Evolutionary conservation across 2,329 filamentous ascomycete genomes (phyloP), one percentile per base, ranked within the genome.

Genomic region (Fusarium nodosum): DNA sequence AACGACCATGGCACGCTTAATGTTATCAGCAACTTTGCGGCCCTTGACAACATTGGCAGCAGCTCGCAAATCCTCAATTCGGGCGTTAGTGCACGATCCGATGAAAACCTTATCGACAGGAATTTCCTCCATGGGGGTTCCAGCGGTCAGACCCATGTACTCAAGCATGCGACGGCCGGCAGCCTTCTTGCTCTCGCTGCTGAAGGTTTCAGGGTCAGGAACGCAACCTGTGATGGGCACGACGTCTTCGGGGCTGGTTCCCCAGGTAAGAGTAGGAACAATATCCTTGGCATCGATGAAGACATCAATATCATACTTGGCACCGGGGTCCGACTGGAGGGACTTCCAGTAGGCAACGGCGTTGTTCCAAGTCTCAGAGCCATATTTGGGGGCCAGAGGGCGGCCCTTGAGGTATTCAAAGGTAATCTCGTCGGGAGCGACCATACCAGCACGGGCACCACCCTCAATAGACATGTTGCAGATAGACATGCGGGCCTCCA

Each of bases 391-490:
- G 18, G 95, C 94, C 72, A 99, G 84, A 39, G 96, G 96, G 68
- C 91, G 90, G 74, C 91, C 93, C 85, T 96, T 96, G 76, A 99
- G 91, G 79, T 98, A 99, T 72, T 97, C 93, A 74, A 97, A 97
- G 30, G 96, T 98, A 61, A 85, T 92, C 77, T 97, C 91, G 77
- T 99, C 96, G 7, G 96, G 96, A 12, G 96, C 96, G 63, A 99
- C 91, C 94, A 99, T 97, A 72, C 96, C 96, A 64, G 95, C 95
- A 82, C 96, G 88, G 48, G 96, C 96, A 81, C 96, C 96, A 73
- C 87, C 96, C 85, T 99, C 96, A 74, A 98, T 97, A 16, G 94
- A 94, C 96, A 98, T 98, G 85, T 99, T 99, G 85, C 96, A 98
- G 79, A 99, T 97, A 68, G 94, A 97, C 96, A 99, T 98, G 73